Conservation (phyloP, 108 stramenopile species). For the Nitzschia palea region DNA sequence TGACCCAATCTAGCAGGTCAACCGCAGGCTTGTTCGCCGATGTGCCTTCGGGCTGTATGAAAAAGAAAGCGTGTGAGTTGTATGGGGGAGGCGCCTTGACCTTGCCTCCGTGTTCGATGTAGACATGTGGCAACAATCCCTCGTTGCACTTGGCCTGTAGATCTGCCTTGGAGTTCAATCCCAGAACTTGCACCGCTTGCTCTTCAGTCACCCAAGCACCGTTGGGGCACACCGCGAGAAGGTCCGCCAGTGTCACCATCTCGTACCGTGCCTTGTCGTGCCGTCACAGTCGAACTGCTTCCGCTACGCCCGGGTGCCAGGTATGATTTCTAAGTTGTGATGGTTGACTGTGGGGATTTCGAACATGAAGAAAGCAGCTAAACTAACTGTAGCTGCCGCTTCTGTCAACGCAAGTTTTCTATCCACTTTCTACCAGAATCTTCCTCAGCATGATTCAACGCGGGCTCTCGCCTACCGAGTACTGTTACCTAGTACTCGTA, state of each 20-base stretch:
- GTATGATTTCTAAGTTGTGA: too few species aligned
- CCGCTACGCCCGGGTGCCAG: too few species aligned
- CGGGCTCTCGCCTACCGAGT: too few species aligned
- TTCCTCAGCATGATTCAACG: too few species aligned
- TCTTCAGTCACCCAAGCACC: conserved; percentile 40
- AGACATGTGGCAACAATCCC: conserved; percentile 30
- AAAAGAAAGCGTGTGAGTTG: conserved; percentile 27
- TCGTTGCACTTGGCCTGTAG: conserved; percentile 22
- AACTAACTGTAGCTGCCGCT: too few species aligned
- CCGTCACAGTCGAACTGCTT: too few species aligned
- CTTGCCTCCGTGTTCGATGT: conserved; percentile 28
- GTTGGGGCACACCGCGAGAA: conserved; percentile 26
- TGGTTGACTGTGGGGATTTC: too few species aligned
- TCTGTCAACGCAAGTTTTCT: too few species aligned
- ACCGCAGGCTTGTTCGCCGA: conserved; percentile 4
- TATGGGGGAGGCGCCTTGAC: conserved; percentile 22
- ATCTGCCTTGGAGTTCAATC: conserved; percentile 16
- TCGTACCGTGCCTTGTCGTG: too few species aligned
- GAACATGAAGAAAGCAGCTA: too few species aligned
- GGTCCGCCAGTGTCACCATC: conserved; percentile 18
- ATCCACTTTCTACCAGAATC: too few species aligned
- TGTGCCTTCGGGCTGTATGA: conserved; percentile 20
- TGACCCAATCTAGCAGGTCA: conserved; percentile 17
- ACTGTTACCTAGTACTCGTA: too few species aligned
- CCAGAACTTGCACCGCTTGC: conserved; percentile 26